phyloP scores from a whole-genome alignment of 2,329 filamentous ascomycete species.

The Neofusicoccum sp. region DNA sequence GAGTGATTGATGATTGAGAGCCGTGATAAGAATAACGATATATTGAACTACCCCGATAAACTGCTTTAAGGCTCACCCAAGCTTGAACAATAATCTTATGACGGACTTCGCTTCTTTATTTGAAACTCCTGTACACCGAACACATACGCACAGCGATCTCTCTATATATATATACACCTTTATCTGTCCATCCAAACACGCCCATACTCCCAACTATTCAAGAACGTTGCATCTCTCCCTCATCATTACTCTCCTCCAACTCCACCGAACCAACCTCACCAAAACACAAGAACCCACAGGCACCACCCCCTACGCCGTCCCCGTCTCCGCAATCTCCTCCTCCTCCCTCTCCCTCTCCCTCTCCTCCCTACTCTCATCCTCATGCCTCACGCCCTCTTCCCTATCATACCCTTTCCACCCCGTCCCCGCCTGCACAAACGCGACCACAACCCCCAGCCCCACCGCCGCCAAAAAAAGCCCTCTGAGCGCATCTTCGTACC shows the following conservation, averaged over 20 bases:
- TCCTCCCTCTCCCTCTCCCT: constrained; percentile 12
- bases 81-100: too few relatives aligned
- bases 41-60: too few relatives aligned
- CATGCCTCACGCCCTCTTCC: constrained; percentile 51
- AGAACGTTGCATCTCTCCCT: too few relatives aligned
- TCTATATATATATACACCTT: too few relatives aligned
- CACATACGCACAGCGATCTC: too few relatives aligned
- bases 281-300: background rate
- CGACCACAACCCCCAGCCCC: constrained; percentile 48
- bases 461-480: constrained; percentile 54
- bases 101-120: too few relatives aligned
- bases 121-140: too few relatives aligned
- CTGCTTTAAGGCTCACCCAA: too few relatives aligned
- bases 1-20: too few relatives aligned
- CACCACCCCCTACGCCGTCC: background rate
- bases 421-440: constrained; percentile 56
- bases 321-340: constrained; percentile 12
- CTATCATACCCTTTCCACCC: constrained; percentile 50
- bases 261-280: background rate
- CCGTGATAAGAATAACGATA: too few relatives aligned
- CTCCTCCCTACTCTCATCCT: constrained; percentile 26
- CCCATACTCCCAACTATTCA: too few relatives aligned
- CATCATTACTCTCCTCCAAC: background rate
- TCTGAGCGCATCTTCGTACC: constrained; percentile 55
- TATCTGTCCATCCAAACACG: too few relatives aligned